Evolutionary conservation across 192 early-diverging fungal species (phyloP).

Genomic region (Chytriomyces sp.): DNA sequence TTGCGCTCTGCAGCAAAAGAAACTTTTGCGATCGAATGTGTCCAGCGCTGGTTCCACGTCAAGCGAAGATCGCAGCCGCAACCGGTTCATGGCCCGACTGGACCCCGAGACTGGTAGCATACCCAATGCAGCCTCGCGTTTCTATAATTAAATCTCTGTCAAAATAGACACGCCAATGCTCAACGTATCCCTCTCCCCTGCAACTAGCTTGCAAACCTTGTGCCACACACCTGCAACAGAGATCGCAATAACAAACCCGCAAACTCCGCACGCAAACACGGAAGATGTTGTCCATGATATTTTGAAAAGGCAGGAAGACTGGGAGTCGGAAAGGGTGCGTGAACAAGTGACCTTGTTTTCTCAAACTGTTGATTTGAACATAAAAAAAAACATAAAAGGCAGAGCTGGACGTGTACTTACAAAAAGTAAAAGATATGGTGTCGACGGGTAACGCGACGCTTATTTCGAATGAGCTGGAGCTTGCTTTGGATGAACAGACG

Average conservation of each 20-base stretch:
- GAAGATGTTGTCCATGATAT: constrained; percentile 21
- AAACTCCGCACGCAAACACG: background rate
- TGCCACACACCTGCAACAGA: background rate
- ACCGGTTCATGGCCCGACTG: background rate
- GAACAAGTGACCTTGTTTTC: background rate
- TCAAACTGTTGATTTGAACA: background rate
- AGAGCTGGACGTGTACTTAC: constrained; percentile 1
- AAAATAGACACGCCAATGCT: background rate
- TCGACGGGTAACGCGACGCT: constrained; percentile 11
- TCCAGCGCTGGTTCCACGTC: constrained; percentile 1
- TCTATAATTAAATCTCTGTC: background rate
- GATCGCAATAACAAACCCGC: background rate
- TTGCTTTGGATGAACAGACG: background rate
- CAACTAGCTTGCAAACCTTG: background rate
- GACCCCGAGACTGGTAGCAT: background rate
- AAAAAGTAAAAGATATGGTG: background rate
- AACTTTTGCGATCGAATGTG: background rate
- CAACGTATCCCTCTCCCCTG: background rate
- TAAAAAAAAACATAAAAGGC: background rate
- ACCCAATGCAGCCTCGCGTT: background rate
- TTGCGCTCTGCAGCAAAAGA: background rate
- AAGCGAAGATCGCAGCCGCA: background rate
- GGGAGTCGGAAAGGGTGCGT: constrained; percentile 17
- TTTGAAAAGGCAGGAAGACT: constrained; percentile 17
- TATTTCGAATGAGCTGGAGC: constrained; percentile 10